phyloP scores from a whole-genome alignment of 2,329 filamentous ascomycete species.

The Botrytis fragariae region DNA sequence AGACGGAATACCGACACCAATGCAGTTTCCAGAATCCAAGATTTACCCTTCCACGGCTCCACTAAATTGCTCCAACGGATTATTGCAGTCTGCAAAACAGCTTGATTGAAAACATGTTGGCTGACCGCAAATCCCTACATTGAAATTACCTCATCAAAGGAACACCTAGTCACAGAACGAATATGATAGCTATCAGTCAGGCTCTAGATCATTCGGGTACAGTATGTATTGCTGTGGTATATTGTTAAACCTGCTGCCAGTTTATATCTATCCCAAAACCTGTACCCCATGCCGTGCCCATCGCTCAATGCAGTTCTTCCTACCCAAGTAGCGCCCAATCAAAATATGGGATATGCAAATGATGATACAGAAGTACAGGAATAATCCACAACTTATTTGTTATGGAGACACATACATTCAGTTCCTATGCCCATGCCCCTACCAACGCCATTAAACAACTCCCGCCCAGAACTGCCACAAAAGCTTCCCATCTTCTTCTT shows the following conservation, averaged over 20 bases:
- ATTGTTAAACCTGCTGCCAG: not conserved
- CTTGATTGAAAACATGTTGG: not conserved
- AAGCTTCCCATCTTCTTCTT: slow-evolving; percentile 58
- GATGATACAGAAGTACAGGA: not conserved
- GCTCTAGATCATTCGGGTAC: not conserved
- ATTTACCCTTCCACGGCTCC: not conserved
- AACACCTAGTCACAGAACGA: not conserved
- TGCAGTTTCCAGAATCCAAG: not conserved
- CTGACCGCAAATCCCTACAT: not conserved
- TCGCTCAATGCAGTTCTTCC: slow-evolving; percentile 1
- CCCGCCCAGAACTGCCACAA: slow-evolving; percentile 58
- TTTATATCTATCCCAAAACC: slow-evolving; percentile 4
- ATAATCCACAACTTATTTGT: not conserved
- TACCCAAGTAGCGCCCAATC: not conserved
- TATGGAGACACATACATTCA: not conserved
- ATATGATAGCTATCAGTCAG: not conserved
- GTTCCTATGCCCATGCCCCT: slow-evolving; percentile 56
- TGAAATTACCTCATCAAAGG: not conserved
- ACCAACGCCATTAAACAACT: slow-evolving; percentile 64
- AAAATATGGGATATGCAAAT: not conserved
- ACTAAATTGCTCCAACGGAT: not conserved
- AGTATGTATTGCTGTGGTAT: not conserved
- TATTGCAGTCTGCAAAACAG: not conserved
- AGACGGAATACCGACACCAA: not conserved
- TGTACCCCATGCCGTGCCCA: not conserved